Evolutionary conservation across 257 asterid genomes (phyloP), one percentile per base, ranked within the genome.

Genomic region (Coffea canephora): DNA sequence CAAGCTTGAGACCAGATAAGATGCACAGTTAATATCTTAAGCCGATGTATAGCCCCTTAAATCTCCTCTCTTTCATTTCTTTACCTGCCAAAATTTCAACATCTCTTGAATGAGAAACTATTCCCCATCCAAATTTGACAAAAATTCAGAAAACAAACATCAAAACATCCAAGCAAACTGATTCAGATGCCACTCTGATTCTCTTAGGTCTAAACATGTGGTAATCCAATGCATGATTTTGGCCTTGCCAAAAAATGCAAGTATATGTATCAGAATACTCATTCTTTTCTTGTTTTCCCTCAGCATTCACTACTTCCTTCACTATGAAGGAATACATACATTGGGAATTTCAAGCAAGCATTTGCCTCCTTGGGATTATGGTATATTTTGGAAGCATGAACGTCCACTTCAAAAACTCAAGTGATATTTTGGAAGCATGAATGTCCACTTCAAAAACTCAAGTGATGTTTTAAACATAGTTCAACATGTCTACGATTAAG

Each of bases 81-180:
- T 86, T 69, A 75, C 89, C 95, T 92, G 91, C 90, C 83, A 80
- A 87, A 68, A 59, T 80, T 62, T 48, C 78, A 74, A 73, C 31
- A n/a, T 64, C 15, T 11, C 45, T 31, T 46, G 46, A 73, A 81
- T 69, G 16, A 73, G 45, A 69, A 43, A n/a, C 19, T 41, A n/a
- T 21, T 8, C 11, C 21, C 69, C 48, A 23, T 69, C 68, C 18
- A 18, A 4, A 57, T 69, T 12, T 19, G 23, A 54, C 8, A 65
- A 54, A 39, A 19, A 12, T 25, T 31, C 5, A 27, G 41, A 57
- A 3, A 16, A 23, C 48, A 71, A 71, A 14, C 59, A 45, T 71
- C 39, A 46, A 19, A 23, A 14, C 46, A 43, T 55, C 52, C 18
- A 1, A 61, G 9, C 46, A 14, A 45, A 41, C 8, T 15, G 4